phyloP scores from a whole-genome alignment of 2,329 filamentous ascomycete genomes.

The Pezicula radicicola region DNA sequence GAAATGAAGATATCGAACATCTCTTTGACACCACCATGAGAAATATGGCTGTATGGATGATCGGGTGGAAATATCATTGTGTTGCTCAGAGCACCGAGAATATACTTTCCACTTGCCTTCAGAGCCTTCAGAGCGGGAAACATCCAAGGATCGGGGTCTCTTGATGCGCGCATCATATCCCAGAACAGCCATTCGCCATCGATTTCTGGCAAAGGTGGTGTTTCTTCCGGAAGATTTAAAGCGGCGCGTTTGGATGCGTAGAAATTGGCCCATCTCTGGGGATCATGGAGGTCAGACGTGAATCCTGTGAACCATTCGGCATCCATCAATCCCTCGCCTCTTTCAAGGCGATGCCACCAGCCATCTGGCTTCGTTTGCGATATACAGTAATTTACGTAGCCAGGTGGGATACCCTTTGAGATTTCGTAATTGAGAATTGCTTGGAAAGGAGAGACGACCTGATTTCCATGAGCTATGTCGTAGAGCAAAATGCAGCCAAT shows the following conservation, averaged over 20 bases:
- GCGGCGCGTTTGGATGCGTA: constrained; percentile 43
- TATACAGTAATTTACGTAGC: constrained; percentile 91
- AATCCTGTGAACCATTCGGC: constrained; percentile 73
- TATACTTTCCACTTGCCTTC: constrained; percentile 58
- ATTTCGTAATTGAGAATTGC: constrained; percentile 89
- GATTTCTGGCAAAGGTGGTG: constrained; percentile 67
- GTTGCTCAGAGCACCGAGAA: constrained; percentile 84
- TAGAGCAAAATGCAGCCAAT: no score
- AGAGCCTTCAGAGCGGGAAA: constrained; percentile 75
- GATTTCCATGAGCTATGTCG: constrained; percentile 10
- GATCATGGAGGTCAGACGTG: constrained; percentile 66
- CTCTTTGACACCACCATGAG: constrained; percentile 54
- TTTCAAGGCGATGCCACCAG: constrained; percentile 85
- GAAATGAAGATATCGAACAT: constrained; percentile 87
- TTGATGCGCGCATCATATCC: constrained; percentile 80
- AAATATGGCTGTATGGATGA: constrained; percentile 61
- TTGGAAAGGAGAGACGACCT: constrained; percentile 87
- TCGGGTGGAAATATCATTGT: constrained; percentile 81
- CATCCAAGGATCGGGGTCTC: constrained; percentile 80
- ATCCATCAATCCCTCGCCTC: constrained; percentile 76
- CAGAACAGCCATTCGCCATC: constrained; percentile 81
- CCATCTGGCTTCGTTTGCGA: constrained; percentile 74
- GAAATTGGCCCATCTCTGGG: constrained; percentile 67
- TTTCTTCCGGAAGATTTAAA: constrained; percentile 33
- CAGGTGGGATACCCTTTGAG: constrained; percentile 70